Conservation (phyloP, 176 grass and related monocot species). For the Rhynchospora pubera region DNA sequence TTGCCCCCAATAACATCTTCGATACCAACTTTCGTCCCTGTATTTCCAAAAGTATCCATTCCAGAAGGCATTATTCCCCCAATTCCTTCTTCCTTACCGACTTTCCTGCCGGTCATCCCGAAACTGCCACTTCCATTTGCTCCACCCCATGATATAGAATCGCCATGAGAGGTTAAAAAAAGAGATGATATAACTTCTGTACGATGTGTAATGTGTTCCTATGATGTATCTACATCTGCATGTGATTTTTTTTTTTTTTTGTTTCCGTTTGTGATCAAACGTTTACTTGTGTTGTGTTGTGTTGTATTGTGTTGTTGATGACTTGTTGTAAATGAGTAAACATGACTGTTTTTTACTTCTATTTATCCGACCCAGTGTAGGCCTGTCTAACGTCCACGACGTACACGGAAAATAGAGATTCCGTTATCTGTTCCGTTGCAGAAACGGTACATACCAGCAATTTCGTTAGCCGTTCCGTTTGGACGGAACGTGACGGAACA, state of each 20-base stretch:
- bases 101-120: background rate
- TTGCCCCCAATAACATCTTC: background rate
- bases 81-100: background rate
- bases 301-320: background rate
- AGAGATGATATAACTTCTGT: background rate
- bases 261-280: background rate
- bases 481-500: too few relatives aligned
- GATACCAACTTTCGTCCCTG: background rate
- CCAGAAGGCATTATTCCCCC: background rate
- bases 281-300: background rate
- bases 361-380: background rate
- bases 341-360: background rate
- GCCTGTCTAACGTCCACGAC: too few relatives aligned
- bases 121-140: background rate
- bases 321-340: too few relatives aligned
- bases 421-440: too few relatives aligned
- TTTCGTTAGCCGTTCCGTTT: too few relatives aligned
- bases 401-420: too few relatives aligned
- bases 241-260: background rate
- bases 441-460: too few relatives aligned
- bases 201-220: background rate
- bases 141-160: background rate
- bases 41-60: background rate
- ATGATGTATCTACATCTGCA: background rate
- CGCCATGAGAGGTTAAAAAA: background rate